A percentile compares a stretch with the other conserved stretches of the same genome.
phyloP scores from a whole-genome alignment of 352 stramenopile species.

The Pythium oligandrum region DNA sequence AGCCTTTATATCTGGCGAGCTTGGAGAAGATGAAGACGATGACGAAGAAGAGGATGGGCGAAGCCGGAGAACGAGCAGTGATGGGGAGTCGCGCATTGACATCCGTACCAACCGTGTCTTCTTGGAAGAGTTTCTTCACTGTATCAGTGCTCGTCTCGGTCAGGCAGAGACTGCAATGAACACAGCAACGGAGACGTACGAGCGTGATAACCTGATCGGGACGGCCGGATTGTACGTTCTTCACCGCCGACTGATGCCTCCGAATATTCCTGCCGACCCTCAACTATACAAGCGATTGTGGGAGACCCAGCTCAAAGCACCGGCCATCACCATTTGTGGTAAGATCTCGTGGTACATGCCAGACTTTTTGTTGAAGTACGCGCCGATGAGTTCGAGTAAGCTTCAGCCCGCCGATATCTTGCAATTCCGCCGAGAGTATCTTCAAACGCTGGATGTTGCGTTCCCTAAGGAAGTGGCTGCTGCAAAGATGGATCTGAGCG shows the following conservation, averaged over 20 bases:
- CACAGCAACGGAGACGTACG: constrained; percentile 83
- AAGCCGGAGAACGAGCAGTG: constrained; percentile 46
- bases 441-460: constrained; percentile 73
- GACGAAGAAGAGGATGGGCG: constrained; percentile 38
- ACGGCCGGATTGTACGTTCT: constrained; percentile 89
- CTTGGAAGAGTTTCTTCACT: constrained; percentile 84
- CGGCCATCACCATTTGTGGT: constrained; percentile 77
- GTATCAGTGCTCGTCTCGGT: constrained; percentile 62
- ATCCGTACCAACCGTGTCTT: constrained; percentile 82
- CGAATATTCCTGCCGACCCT: constrained; percentile 80
- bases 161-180: constrained; percentile 72
- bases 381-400: constrained; percentile 82
- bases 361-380: constrained; percentile 84
- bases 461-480: constrained; percentile 75
- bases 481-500: constrained; percentile 76
- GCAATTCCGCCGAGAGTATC: constrained; percentile 75
- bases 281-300: constrained; percentile 90
- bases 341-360: constrained; percentile 85
- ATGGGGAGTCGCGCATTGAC: constrained; percentile 70
- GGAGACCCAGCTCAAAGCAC: constrained; percentile 78
- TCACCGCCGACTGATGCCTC: constrained; percentile 73
- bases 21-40: constrained; percentile 49
- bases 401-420: constrained; percentile 68
- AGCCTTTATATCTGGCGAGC: constrained; percentile 56
- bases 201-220: constrained; percentile 84